A percentile compares a stretch with the other conserved stretches of the same genome.
Conservation (phyloP, 768 basidiomycete genomes). For the Amylocystis lapponica region DNA sequence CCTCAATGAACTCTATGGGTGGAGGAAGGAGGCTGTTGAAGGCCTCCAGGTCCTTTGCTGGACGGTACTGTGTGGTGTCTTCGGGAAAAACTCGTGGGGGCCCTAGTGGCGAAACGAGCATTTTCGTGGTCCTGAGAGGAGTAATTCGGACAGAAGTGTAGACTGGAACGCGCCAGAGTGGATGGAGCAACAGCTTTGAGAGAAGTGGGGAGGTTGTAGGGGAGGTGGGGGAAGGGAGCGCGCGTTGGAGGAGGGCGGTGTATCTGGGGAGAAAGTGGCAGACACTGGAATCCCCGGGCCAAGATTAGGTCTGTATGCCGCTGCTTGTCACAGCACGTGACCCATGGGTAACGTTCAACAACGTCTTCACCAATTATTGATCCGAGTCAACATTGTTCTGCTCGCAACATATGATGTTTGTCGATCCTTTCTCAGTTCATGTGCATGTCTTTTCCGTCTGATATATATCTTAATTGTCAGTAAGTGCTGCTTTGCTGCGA, state of each 20-base stretch:
- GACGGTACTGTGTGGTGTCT: slow-evolving; percentile 51
- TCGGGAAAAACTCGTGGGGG: slow-evolving; percentile 49
- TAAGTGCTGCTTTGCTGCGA: too few relatives aligned
- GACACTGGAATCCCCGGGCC: too few relatives aligned
- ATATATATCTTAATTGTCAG: too few relatives aligned
- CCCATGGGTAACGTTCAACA: too few relatives aligned
- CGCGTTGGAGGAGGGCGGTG: neutral
- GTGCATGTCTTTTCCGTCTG: too few relatives aligned
- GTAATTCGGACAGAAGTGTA: neutral
- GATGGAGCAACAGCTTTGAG: slow-evolving; percentile 2
- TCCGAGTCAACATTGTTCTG: too few relatives aligned
- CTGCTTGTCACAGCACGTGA: neutral
- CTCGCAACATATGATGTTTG: too few relatives aligned
- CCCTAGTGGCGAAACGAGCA: slow-evolving; percentile 65
- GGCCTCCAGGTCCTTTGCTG: slow-evolving; percentile 64
- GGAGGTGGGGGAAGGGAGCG: neutral
- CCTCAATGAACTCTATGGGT: slow-evolving; percentile 80
- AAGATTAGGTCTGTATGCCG: neutral
- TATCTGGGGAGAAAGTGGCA: neutral
- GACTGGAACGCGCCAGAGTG: neutral
- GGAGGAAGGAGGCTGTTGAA: slow-evolving; percentile 78
- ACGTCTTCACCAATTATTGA: too few relatives aligned
- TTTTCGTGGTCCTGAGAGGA: slow-evolving; percentile 25
- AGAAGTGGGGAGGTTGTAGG: neutral
- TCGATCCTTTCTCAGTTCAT: too few relatives aligned